Base-by-base conservation (phyloP, 2,329 filamentous ascomycete species). In the Anisogramma anomala region DNA sequence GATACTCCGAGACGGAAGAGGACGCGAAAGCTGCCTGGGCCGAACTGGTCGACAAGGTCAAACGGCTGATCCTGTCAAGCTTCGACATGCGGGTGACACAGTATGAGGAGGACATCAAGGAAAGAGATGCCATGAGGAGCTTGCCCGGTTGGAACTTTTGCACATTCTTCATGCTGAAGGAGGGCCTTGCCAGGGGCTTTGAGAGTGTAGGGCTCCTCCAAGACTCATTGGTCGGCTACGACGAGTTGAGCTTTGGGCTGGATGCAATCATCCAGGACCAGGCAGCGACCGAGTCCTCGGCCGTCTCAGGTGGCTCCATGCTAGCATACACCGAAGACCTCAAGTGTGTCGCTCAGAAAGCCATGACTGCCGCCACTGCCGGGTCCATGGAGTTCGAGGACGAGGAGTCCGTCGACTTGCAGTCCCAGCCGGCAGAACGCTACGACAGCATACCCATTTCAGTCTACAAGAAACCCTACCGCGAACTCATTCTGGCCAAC, bases 61-160 rank as follows among this genome's bases (percentile, higher is more conserved):
- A 95, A 64, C 78, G 74, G 38, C 69, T 87, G 19, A 95, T 98
- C 38, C 65, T 98, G 19, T 75, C 77, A 5, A 94, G 88, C 1
- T 98, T 98, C 56, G 89, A 96, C 62, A 71, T 80, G 51, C 77
- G 91, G 7, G 91, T 98, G 1, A 79, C 76, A 15, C 89, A 96
- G 54, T 98, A 98, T 58, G 91, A 98, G 60, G 88, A 95, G 45
- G 91, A 98, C 52, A 94, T 98, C 51, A 83, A 85, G 48, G 91
- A 95, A 59, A 91, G 88, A 55, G 89, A 96, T 52, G 75, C 81
- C 0, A 88, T 96, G 58, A 74, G 89, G 34, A 79, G 70, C 25
- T 64, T 98, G 14, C 91, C 91, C 0, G 91, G 91, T 0, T 98
- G 91, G 91, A 98, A 98, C 56, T 98, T 98, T 57, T 96, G 91